Conservation (phyloP, 345 rosid genomes). For the Populus euphratica region DNA sequence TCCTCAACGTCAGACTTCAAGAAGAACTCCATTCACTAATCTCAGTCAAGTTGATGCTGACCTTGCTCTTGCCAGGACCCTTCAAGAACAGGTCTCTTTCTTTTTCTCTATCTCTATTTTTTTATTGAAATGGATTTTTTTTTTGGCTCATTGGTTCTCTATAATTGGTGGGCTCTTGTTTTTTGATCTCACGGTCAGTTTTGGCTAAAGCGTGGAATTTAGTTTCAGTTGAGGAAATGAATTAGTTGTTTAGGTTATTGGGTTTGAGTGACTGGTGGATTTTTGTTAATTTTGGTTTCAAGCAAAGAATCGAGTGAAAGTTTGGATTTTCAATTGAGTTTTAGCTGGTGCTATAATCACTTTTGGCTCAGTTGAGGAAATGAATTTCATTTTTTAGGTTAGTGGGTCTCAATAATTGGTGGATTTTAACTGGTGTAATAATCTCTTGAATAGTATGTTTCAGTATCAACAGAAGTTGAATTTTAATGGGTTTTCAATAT, state of each 20-base stretch:
- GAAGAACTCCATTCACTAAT: slow-evolving; percentile 73
- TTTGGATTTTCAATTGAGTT: neutral
- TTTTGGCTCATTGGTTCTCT: neutral
- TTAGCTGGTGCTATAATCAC: neutral
- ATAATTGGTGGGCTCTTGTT: neutral
- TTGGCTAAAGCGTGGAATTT: neutral
- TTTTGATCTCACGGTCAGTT: neutral
- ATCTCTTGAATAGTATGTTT: neutral
- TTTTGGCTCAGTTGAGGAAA: neutral
- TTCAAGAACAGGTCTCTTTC: slow-evolving; percentile 75
- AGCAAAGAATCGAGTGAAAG: neutral
- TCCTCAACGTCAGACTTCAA: slow-evolving; percentile 29
- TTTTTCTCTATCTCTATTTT: neutral
- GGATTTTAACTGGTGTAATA: neutral
- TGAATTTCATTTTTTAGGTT: neutral
- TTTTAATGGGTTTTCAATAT: neutral
- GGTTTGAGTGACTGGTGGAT: neutral
- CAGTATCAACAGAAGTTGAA: neutral
- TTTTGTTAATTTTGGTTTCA: neutral
- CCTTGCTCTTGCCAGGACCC: slow-evolving; percentile 86
- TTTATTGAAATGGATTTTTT: neutral
- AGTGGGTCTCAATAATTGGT: neutral
- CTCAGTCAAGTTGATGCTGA: slow-evolving; percentile 89
- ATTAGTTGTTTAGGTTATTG: neutral
- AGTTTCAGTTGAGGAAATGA: neutral